Base-by-base conservation (phyloP, 345 rosid species). In the Salix udensis region DNA sequence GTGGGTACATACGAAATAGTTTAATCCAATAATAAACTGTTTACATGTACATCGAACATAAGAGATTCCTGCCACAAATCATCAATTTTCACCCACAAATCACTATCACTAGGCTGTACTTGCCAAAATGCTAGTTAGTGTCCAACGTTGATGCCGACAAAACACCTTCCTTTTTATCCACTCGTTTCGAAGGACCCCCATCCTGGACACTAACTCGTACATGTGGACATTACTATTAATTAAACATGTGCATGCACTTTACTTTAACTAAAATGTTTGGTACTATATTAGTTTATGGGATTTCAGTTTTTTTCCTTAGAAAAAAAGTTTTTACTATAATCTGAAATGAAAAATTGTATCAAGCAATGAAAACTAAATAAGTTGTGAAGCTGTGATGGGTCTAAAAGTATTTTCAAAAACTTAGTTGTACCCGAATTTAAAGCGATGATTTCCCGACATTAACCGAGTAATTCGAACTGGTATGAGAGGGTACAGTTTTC, bases 151-250 rank as follows among this genome's bases (percentile, higher is more conserved):
- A 73, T 71, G 72, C 82, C 70, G 83, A 84, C 79, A 74, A 30
- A 4, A 28, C 76, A n/a, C 44, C 19, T 9, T 18, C 31, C 52
- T 72, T 28, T 52, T 21, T 26, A 64, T 78, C 30, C 39, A 62
- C 69, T 71, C 37, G 16, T 28, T 37, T 68, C 75, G 2, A 65
- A 70, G 46, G 84, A 82, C 83, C 84, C 84, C 81, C 72, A 50
- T 64, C 8, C 34, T 50, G n/a, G 82, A 80, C 52, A 62, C 46
- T 36, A 66, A 74, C 82, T 70, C 65, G 65, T 65, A 79, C 71
- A 60, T 34, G 53, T 70, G 48, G 66, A 76, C 79, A 46, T 71
- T 67, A 40, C 70, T 55, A 61, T 37, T 73, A 24, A 21, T 26
- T 60, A 68, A 28, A 28, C 9, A 67, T 78, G 50, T 44, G 60